Evolutionary conservation across 805 yeast species (phyloP).

Genomic region (Pichia ethanolica): DNA sequence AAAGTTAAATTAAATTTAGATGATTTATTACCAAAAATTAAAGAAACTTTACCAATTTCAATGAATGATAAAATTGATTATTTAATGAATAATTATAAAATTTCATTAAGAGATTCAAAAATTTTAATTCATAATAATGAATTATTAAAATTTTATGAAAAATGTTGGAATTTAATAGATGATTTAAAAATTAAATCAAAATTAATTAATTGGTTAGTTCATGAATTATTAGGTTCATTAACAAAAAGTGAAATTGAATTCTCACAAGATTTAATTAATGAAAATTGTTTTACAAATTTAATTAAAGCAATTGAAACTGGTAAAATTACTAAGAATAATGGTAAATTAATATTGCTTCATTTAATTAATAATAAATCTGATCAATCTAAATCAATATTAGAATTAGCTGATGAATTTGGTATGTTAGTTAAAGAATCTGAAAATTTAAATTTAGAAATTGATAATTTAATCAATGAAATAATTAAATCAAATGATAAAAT

Average conservation of each 20-base stretch:
- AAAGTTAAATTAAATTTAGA: slow-evolving; percentile 37
- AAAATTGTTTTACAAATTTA: slow-evolving; percentile 45
- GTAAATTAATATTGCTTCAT: slow-evolving; percentile 56
- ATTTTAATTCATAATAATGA: slow-evolving; percentile 47
- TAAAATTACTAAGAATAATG: slow-evolving; percentile 51
- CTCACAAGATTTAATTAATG: slow-evolving; percentile 28
- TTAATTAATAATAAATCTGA: slow-evolving; percentile 44
- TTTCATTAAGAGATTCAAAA: slow-evolving; percentile 69
- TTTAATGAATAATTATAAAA: slow-evolving; percentile 35
- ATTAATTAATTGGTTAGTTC: slow-evolving; percentile 55
- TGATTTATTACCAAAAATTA: slow-evolving; percentile 35
- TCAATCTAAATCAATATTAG: slow-evolving; percentile 26
- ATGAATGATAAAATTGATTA: slow-evolving; percentile 52
- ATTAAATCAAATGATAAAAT: slow-evolving; percentile 39
- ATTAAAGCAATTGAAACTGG: slow-evolving; percentile 39
- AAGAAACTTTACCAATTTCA: slow-evolving; percentile 40
- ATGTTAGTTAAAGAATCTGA: slow-evolving; percentile 27
- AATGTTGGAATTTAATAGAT: slow-evolving; percentile 29
- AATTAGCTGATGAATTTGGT: slow-evolving; percentile 49
- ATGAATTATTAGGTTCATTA: slow-evolving; percentile 68
- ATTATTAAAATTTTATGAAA: slow-evolving; percentile 46
- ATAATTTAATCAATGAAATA: slow-evolving; percentile 23
- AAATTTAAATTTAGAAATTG: slow-evolving; percentile 20
- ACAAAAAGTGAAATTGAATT: slow-evolving; percentile 40
- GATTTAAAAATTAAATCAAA: slow-evolving; percentile 9